Evolutionary conservation across 1,284 basidiomycete genomes (phyloP).

Genomic region (Moniliophthora roreri): DNA sequence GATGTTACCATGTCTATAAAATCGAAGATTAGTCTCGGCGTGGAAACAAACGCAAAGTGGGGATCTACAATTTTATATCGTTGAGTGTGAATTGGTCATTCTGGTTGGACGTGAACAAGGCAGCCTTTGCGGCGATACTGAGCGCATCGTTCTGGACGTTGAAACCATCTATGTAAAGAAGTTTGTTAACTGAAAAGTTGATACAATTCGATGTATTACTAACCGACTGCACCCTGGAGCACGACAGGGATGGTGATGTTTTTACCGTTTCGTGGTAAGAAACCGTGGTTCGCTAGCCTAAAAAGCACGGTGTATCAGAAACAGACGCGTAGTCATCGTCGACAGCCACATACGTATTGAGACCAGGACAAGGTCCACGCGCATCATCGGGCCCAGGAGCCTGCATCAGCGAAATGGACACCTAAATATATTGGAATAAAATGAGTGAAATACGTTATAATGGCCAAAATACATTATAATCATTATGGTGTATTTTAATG

Average conservation of each 20-base stretch:
- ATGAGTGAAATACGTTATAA: too few relatives aligned
- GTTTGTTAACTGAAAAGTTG: constrained; percentile 7
- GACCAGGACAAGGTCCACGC: constrained; percentile 7
- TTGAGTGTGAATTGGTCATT: constrained; percentile 10
- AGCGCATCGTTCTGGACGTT: constrained; percentile 11
- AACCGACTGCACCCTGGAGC: neutral
- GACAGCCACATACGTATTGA: neutral
- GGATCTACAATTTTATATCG: constrained; percentile 12
- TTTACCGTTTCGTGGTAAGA: constrained; percentile 6
- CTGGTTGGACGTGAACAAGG: constrained; percentile 11
- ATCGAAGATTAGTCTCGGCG: neutral
- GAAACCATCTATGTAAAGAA: constrained; percentile 18
- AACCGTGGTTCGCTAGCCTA: constrained; percentile 3
- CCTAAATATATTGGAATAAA: too few relatives aligned
- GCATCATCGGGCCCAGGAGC: neutral
- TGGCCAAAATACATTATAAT: too few relatives aligned
- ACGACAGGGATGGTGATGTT: neutral
- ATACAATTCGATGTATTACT: neutral
- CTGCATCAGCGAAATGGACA: too few relatives aligned
- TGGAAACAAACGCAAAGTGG: neutral
- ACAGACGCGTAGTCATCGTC: too few relatives aligned
- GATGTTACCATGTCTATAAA: constrained; percentile 17
- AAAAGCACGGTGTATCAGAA: too few relatives aligned
- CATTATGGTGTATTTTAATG: too few relatives aligned
- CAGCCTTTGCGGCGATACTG: constrained; percentile 11